These are phyloP conservation scores for Aspergillus uvarum DNA, from an alignment of 2,329 filamentous ascomycete species.

Conservation along the genomic window DNA sequence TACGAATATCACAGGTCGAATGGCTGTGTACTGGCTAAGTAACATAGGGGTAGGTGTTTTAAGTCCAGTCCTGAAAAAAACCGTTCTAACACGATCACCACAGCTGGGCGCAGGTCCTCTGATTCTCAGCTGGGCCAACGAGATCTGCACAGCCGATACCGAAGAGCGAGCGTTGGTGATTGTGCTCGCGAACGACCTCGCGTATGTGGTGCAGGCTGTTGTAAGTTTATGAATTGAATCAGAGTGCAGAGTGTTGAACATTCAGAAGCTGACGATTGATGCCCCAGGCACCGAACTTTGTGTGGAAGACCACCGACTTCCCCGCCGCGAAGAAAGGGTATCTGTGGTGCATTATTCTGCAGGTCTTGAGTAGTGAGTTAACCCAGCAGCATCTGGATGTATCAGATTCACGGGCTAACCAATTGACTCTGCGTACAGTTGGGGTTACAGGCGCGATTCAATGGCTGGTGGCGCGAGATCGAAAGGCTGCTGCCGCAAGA, in stretches of 20 bases:
- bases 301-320: conserved; percentile 45
- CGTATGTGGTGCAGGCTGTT: conserved; percentile 37
- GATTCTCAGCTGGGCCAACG: conserved; percentile 41
- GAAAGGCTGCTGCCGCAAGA: neutral
- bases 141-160: conserved; percentile 33
- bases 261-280: neutral
- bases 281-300: conserved; percentile 37
- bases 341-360: conserved; percentile 37
- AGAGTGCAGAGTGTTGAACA: no score
- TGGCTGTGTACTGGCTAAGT: conserved; percentile 41
- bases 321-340: conserved; percentile 41
- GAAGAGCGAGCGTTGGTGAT: conserved; percentile 36
- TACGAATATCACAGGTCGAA: conserved; percentile 36
- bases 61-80: neutral
- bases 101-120: conserved; percentile 39
- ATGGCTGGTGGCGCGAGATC: neutral
- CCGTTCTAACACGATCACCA: neutral
- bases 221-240: conserved; percentile 17
- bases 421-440: neutral
- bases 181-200: conserved; percentile 34
- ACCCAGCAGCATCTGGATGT: neutral
- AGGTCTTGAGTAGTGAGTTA: conserved; percentile 35
- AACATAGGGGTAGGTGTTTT: conserved; percentile 32
- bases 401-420: neutral
- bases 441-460: neutral